Evolutionary conservation across 2,329 filamentous ascomycete genomes (phyloP).

Genomic region (Phialemonium atrogriseum): DNA sequence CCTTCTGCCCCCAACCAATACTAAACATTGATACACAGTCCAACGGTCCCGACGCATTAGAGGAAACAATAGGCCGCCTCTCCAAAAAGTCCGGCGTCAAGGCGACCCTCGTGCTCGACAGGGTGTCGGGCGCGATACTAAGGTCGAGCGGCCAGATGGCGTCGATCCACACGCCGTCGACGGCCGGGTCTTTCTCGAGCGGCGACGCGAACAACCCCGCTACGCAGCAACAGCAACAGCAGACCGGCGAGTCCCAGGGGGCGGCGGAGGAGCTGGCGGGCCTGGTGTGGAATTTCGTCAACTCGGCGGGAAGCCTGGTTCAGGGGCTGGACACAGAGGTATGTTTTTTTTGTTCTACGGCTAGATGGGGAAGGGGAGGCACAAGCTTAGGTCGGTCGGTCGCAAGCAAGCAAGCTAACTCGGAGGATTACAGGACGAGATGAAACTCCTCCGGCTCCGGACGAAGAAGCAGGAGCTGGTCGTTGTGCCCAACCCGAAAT

Average conservation of each 20-base stretch:
- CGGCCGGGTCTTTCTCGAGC: slow-evolving; percentile 35
- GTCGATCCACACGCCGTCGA: slow-evolving; percentile 40
- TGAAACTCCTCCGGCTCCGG: slow-evolving; percentile 66
- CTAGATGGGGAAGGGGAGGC: slow-evolving; percentile 1
- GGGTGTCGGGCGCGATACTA: slow-evolving; percentile 63
- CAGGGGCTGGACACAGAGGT: slow-evolving; percentile 65
- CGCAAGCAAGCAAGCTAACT: slow-evolving; percentile 3
- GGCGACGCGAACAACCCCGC: slow-evolving; percentile 30
- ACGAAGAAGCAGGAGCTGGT: slow-evolving; percentile 83
- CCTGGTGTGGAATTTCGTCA: slow-evolving; percentile 70
- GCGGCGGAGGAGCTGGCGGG: slow-evolving; percentile 65
- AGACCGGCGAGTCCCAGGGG: slow-evolving; percentile 42
- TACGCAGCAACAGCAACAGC: too few relatives aligned
- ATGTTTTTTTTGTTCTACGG: slow-evolving; percentile 10
- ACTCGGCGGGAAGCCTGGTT: slow-evolving; percentile 60
- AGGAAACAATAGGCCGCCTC: slow-evolving; percentile 58
- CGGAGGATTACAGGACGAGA: slow-evolving; percentile 52
- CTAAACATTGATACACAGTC: slow-evolving; percentile 22
- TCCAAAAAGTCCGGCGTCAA: slow-evolving; percentile 73
- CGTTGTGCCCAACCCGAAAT: slow-evolving; percentile 73
- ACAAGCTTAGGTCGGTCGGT: slow-evolving; percentile 4
- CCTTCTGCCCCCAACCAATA: slow-evolving; percentile 1
- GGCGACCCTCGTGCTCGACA: slow-evolving; percentile 67
- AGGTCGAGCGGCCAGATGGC: slow-evolving; percentile 65
- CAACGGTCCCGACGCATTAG: slow-evolving; percentile 51